These are phyloP conservation scores for Iris pallida DNA, from an alignment of 116 monocot genomes.

Conservation along the genomic window DNA sequence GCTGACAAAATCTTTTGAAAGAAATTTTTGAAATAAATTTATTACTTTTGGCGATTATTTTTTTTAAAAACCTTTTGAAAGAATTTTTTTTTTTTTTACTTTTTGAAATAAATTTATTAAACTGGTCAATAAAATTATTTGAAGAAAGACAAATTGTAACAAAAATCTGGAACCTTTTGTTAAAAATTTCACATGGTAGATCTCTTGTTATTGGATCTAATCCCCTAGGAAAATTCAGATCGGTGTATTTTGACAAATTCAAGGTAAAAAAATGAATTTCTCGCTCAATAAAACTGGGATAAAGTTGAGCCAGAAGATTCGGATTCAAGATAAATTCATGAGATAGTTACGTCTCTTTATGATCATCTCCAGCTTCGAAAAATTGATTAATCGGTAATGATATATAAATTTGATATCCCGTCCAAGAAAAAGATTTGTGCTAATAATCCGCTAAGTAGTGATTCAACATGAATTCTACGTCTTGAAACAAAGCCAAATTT, in stretches of 20 bases:
- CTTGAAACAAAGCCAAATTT: constrained; percentile 8
- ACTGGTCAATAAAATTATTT: too few species aligned
- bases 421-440: constrained; percentile 7
- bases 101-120: too few species aligned
- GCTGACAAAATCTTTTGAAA: too few species aligned
- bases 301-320: constrained; percentile 11
- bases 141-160: too few species aligned
- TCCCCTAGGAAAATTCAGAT: background rate
- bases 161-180: too few species aligned
- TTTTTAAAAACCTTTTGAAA: too few species aligned
- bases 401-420: constrained; percentile 11
- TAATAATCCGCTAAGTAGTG: constrained; percentile 10
- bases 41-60: too few species aligned
- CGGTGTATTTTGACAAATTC: background rate
- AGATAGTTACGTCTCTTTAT: constrained; percentile 10
- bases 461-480: constrained; percentile 6
- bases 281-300: constrained; percentile 8
- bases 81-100: too few species aligned
- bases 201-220: constrained; percentile 6
- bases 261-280: constrained; percentile 3
- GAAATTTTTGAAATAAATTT: too few species aligned
- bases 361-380: constrained; percentile 10
- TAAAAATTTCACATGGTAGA: too few species aligned
- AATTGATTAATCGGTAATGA: constrained; percentile 13
- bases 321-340: constrained; percentile 20